Evolutionary conservation across 1,139 yeast genomes (phyloP).

Genomic region (Blastobotrys niveus): DNA sequence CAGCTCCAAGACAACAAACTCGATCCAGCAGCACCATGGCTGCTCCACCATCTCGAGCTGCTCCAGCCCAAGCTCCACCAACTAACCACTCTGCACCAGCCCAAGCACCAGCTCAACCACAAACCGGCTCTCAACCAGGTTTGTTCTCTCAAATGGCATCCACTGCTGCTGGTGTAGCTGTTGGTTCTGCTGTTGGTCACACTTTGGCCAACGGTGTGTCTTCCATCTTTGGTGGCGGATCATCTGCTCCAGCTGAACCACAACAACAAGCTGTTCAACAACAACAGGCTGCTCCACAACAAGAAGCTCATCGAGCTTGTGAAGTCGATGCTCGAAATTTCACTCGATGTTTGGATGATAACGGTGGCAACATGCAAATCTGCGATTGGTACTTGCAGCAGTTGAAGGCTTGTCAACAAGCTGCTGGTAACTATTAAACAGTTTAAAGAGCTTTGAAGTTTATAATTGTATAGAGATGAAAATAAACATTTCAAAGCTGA

Average conservation of each 20-base stretch:
- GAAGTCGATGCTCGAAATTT: conserved; percentile 91
- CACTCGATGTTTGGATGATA: conserved; percentile 91
- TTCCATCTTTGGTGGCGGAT: conserved; percentile 72
- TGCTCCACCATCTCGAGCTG: conserved; percentile 47
- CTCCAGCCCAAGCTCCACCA: conserved; percentile 40
- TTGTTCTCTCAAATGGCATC: conserved; percentile 95
- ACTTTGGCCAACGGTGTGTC: conserved; percentile 93
- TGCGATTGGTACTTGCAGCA: conserved; percentile 97
- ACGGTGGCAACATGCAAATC: conserved; percentile 90
- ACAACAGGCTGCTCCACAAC: conserved; percentile 37
- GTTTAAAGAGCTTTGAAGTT: too few relatives aligned
- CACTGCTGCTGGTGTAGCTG: conserved; percentile 99
- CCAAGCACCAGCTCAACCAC: conserved; percentile 34
- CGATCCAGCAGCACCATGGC: conserved; percentile 76
- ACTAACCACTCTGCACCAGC: conserved; percentile 40
- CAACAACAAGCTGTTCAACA: conserved; percentile 20
- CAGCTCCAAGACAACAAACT: conserved; percentile 49
- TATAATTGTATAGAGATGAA: conserved; percentile 37
- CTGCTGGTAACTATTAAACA: too few relatives aligned
- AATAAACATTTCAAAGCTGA: neutral
- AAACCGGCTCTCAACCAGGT: conserved; percentile 68
- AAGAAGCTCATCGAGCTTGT: conserved; percentile 58
- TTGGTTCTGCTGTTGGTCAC: conserved; percentile 95
- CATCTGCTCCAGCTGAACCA: conserved; percentile 45
- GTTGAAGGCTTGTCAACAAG: conserved; percentile 95